Percentiles rank a stretch among this genome's conserved stretches.
phyloP scores from a whole-genome alignment of 257 asterid genomes.

The Fraxinus excelsior region DNA sequence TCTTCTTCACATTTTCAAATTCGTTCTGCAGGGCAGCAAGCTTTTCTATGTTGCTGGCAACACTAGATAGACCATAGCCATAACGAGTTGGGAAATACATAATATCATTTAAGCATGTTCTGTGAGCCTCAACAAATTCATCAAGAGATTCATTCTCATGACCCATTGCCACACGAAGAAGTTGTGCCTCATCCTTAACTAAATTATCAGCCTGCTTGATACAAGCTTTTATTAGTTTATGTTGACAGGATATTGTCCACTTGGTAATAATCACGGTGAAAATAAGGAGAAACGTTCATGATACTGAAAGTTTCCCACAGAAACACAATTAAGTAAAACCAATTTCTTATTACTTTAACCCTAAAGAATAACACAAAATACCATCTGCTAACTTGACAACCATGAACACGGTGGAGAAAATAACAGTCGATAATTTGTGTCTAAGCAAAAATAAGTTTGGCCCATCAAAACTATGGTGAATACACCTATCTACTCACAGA shows the following conservation, averaged over 20 bases:
- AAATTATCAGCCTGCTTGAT: slow-evolving; percentile 68
- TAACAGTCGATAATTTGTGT: not conserved
- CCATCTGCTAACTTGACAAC: not conserved
- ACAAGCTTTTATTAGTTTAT: slow-evolving; percentile 6
- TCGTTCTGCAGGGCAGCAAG: slow-evolving; percentile 79
- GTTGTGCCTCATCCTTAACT: slow-evolving; percentile 58
- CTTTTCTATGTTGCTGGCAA: slow-evolving; percentile 84
- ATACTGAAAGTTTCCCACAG: not conserved
- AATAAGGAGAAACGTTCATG: not conserved
- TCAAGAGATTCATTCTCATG: slow-evolving; percentile 79
- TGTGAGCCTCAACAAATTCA: slow-evolving; percentile 81
- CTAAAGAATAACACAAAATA: not conserved
- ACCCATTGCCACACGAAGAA: slow-evolving; percentile 78
- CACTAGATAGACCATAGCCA: slow-evolving; percentile 83
- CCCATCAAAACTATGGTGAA: not conserved
- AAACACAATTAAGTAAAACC: slow-evolving; percentile 9
- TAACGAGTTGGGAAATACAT: slow-evolving; percentile 86
- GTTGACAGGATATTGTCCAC: not conserved
- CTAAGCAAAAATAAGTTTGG: not conserved
- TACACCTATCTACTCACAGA: not conserved
- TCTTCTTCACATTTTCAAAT: slow-evolving; percentile 79
- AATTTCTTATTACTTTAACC: not conserved
- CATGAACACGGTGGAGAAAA: not conserved
- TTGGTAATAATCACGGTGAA: not conserved
- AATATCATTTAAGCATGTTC: slow-evolving; percentile 73